phyloP scores from a whole-genome alignment of 805 yeast species.

The Ogataea paradorogensis region DNA sequence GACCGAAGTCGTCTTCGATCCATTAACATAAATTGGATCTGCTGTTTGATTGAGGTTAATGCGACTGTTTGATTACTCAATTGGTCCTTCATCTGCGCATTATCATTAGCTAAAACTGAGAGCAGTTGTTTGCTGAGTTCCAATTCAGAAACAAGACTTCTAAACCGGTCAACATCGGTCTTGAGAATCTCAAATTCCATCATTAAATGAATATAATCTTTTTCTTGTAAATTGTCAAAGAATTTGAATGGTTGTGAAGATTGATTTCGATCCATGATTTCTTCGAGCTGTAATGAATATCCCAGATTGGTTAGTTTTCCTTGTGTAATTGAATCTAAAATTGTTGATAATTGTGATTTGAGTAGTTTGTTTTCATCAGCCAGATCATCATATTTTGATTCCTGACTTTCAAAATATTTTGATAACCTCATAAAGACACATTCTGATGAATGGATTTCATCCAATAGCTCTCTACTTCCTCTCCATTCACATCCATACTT shows the following conservation, averaged over 20 bases:
- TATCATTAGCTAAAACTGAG: conserved; percentile 23
- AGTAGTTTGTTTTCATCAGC: conserved; percentile 38
- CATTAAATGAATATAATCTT: conserved; percentile 30
- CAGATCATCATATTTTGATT: conserved; percentile 29
- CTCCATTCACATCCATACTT: conserved; percentile 51
- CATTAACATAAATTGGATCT: conserved; percentile 46
- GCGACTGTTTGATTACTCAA: conserved; percentile 43
- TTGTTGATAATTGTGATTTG: conserved; percentile 43
- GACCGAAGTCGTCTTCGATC: conserved; percentile 36
- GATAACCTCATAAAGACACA: conserved; percentile 31
- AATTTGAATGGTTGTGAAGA: conserved; percentile 13
- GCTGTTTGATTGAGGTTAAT: conserved; percentile 47
- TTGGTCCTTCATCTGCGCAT: conserved; percentile 42
- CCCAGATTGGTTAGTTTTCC: conserved; percentile 53
- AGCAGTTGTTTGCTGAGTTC: conserved; percentile 27
- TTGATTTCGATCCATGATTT: conserved; percentile 30
- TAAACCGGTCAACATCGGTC: conserved; percentile 38
- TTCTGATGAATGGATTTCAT: conserved; percentile 28
- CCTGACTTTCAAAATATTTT: conserved; percentile 27
- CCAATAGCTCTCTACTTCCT: conserved; percentile 32
- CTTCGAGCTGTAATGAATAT: conserved; percentile 45
- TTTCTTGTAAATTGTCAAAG: conserved; percentile 21
- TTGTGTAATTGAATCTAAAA: conserved; percentile 45
- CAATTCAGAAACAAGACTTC: conserved; percentile 24
- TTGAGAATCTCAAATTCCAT: conserved; percentile 44